Percentiles rank a stretch among this genome's conserved stretches.
These are phyloP conservation scores for Babesia ovis DNA, from an alignment of 169 alveolate genomes.

Conservation along the genomic window DNA sequence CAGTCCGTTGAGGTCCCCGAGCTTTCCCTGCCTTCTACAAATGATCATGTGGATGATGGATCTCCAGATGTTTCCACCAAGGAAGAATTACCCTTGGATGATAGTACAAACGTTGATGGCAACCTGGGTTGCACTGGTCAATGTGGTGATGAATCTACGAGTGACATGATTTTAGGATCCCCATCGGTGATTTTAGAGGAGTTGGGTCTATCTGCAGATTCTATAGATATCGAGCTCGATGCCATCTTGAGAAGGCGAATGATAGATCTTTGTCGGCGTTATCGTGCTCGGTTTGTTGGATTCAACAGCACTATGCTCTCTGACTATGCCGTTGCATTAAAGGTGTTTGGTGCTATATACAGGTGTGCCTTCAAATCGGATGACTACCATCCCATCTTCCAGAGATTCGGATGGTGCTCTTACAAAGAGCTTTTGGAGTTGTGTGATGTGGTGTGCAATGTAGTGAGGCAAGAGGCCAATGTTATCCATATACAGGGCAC, in stretches of 20 bases:
- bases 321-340: conserved; percentile 66
- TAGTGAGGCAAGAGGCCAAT: conserved; percentile 65
- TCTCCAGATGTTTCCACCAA: not conserved
- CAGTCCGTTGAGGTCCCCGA: conserved; percentile 5
- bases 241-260: conserved; percentile 4
- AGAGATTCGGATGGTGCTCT: conserved; percentile 54
- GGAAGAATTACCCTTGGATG: not conserved
- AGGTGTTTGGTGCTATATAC: conserved; percentile 59
- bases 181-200: not conserved
- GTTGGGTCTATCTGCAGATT: not conserved
- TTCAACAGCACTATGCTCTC: conserved; percentile 35
- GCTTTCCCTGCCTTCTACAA: not conserved
- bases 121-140: not conserved
- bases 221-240: conserved; percentile 13
- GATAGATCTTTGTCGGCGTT: conserved; percentile 25
- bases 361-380: conserved; percentile 34
- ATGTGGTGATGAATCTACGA: not conserved
- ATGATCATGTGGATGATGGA: not conserved
- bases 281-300: conserved; percentile 42
- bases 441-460: conserved; percentile 65
- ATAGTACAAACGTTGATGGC: not conserved
- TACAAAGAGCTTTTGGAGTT: conserved; percentile 70
- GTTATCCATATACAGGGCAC: conserved; percentile 56
- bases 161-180: not conserved
- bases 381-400: conserved; percentile 23